phyloP scores from a whole-genome alignment of 331 rosid species.

The Acacia concinna region DNA sequence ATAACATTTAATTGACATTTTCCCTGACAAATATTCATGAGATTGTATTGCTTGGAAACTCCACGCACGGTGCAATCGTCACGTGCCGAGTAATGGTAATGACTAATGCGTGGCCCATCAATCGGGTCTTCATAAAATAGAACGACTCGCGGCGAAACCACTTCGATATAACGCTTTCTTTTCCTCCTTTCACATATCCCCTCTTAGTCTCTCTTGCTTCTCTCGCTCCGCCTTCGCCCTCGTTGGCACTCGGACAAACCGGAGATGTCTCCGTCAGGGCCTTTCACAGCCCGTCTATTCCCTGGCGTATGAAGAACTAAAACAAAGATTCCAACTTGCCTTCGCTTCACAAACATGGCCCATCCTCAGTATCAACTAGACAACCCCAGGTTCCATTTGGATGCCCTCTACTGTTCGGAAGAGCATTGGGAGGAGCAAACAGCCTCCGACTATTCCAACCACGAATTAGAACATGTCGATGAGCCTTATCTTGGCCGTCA shows the following conservation, averaged over 20 bases:
- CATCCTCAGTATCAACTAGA: slow-evolving; percentile 37
- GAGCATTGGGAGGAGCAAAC: slow-evolving; percentile 55
- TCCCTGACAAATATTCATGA: too few relatives aligned
- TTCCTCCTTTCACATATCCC: neutral
- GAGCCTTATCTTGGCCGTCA: neutral
- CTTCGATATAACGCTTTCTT: slow-evolving; percentile 33
- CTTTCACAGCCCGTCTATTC: neutral
- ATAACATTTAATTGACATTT: too few relatives aligned
- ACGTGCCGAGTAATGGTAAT: slow-evolving; percentile 69
- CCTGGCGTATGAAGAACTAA: slow-evolving; percentile 30
- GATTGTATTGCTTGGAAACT: neutral
- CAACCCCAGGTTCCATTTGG: slow-evolving; percentile 43
- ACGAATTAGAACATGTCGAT: slow-evolving; percentile 30
- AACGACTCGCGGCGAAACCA: neutral
- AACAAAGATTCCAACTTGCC: slow-evolving; percentile 15
- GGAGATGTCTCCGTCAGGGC: slow-evolving; percentile 28
- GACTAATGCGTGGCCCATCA: slow-evolving; percentile 57
- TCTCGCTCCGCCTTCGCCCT: neutral
- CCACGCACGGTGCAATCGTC: slow-evolving; percentile 40
- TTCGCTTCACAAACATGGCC: slow-evolving; percentile 52
- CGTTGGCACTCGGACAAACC: neutral
- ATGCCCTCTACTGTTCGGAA: slow-evolving; percentile 75
- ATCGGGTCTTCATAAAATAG: slow-evolving; percentile 24
- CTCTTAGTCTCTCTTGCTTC: neutral
- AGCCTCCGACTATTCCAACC: slow-evolving; percentile 28